Conservation (phyloP, 495 filamentous ascomycete species). For the Xylona heveae region DNA sequence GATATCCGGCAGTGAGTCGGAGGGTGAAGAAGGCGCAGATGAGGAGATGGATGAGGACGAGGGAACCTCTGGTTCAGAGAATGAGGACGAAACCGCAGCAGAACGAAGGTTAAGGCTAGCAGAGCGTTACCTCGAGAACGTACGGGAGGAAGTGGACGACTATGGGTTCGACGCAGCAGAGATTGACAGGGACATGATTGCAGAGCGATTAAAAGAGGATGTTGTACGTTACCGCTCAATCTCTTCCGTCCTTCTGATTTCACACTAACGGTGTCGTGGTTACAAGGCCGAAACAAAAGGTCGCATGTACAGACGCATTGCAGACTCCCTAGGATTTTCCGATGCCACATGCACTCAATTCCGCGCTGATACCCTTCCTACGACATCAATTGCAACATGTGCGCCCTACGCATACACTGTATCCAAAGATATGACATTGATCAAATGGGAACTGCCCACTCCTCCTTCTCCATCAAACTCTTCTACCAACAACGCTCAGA, state of each 20-base stretch:
- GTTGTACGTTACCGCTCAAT: constrained; percentile 27
- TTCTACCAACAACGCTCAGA: constrained; percentile 28
- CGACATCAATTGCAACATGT: constrained; percentile 59
- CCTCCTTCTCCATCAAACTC: constrained; percentile 9
- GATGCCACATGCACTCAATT: constrained; percentile 45
- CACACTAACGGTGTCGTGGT: background rate
- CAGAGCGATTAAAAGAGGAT: constrained; percentile 74
- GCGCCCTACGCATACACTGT: constrained; percentile 69
- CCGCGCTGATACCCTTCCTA: constrained; percentile 50
- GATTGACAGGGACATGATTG: constrained; percentile 79
- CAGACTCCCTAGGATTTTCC: constrained; percentile 41
- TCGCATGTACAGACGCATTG: constrained; percentile 59
- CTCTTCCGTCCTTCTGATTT: background rate
- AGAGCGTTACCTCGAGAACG: constrained; percentile 81
- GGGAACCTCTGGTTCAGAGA: constrained; percentile 26
- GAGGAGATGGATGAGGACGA: constrained; percentile 18
- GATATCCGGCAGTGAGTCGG: constrained; percentile 71
- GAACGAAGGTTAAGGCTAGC: constrained; percentile 75
- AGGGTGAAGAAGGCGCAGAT: constrained; percentile 28
- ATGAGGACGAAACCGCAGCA: constrained; percentile 63
- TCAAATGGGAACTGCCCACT: constrained; percentile 60
- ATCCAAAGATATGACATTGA: constrained; percentile 60
- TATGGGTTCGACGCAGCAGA: constrained; percentile 81
- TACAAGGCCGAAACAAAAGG: constrained; percentile 68
- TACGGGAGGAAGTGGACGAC: constrained; percentile 61